Conservation (phyloP, 306 rosid species). For the Ormosia emarginata region DNA sequence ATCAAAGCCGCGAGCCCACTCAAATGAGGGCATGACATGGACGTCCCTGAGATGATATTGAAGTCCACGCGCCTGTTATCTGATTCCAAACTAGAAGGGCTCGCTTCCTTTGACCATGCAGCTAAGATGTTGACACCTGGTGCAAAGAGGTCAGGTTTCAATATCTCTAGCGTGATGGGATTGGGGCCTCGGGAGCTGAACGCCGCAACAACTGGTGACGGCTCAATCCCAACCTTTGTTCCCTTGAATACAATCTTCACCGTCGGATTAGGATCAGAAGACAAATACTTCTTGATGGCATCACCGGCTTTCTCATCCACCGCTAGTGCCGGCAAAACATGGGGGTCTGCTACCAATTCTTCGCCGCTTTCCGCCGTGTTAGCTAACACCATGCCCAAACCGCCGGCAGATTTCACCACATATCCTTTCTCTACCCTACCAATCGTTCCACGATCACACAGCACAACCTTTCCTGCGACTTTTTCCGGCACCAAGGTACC, state of each 20-base stretch:
- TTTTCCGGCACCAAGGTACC: constrained; percentile 49
- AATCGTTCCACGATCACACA: constrained; percentile 62
- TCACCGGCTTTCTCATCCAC: constrained; percentile 52
- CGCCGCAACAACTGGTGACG: constrained; percentile 79
- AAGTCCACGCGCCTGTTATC: constrained; percentile 75
- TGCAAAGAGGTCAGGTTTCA: constrained; percentile 79
- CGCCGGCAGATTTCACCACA: constrained; percentile 65
- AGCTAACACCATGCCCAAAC: constrained; percentile 68
- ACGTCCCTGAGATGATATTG: constrained; percentile 82
- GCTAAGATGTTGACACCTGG: constrained; percentile 87
- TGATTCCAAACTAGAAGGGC: constrained; percentile 32
- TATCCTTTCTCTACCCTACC: constrained; percentile 58
- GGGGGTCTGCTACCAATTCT: constrained; percentile 68
- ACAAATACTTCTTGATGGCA: constrained; percentile 39
- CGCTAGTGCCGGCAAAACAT: constrained; percentile 49
- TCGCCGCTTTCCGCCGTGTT: constrained; percentile 52
- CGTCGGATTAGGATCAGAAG: constrained; percentile 42
- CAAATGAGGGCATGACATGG: constrained; percentile 92
- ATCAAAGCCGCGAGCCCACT: constrained; percentile 71
- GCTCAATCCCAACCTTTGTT: constrained; percentile 53
- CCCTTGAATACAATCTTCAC: constrained; percentile 53
- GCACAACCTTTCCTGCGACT: constrained; percentile 65
- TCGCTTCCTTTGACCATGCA: constrained; percentile 39
- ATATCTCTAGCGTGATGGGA: constrained; percentile 43
- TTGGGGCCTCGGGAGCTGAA: constrained; percentile 84